Conservation (phyloP, 148 eudicot genomes). For the Cornus controversa region DNA sequence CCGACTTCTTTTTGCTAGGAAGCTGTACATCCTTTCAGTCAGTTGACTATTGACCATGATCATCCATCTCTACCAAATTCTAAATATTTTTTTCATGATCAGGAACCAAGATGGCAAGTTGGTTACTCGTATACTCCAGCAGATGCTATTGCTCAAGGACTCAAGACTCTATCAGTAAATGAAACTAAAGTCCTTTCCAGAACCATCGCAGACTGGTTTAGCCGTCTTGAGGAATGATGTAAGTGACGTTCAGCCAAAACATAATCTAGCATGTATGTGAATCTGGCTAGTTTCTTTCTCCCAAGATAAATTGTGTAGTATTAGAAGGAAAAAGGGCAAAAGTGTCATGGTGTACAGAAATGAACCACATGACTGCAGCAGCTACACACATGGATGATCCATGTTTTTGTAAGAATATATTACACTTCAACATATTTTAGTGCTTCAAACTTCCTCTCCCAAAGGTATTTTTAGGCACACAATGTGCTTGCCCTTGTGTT, state of each 20-base stretch:
- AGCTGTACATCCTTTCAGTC: background rate
- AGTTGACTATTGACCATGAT: background rate
- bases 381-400: background rate
- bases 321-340: background rate
- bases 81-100: constrained; percentile 15
- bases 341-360: background rate
- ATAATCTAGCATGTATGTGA: background rate
- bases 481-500: background rate
- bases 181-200: constrained; percentile 63
- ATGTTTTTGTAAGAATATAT: background rate
- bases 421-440: background rate
- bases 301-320: background rate
- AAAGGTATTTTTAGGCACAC: background rate
- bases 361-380: background rate
- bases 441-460: background rate
- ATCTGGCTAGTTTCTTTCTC: background rate
- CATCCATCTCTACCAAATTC: background rate
- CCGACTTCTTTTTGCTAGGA: background rate
- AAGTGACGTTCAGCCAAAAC: constrained; percentile 1
- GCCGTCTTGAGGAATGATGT: constrained; percentile 32
- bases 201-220: constrained; percentile 65
- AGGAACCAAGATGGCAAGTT: constrained; percentile 88
- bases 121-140: constrained; percentile 81
- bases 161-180: constrained; percentile 61
- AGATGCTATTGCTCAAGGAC: constrained; percentile 85